Evolutionary conservation across 106 monocot genomes (phyloP), one percentile per base, ranked within the genome.

Genomic region (Dendrobium chrysotoxum): DNA sequence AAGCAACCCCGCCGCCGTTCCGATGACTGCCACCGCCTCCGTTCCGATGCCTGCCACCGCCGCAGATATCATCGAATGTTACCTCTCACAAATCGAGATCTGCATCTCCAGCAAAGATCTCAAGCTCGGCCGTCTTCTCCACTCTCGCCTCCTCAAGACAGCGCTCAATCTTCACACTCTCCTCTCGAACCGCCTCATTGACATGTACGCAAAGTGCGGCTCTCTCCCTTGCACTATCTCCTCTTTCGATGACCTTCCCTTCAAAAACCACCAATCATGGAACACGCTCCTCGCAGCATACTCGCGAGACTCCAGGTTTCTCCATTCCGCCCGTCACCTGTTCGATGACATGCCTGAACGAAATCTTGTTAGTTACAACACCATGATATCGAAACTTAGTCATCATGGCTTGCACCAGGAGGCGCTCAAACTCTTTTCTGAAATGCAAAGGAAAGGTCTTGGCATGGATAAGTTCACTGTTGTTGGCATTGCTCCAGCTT

Each of bases 181-280:
- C 83, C 83, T 93, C 83, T 78, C 86, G 58, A 93, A 93, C 72
- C 93, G 86, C 58, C 78, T 93, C 76, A 28, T 87, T 79, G 80
- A 86, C 79, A 57, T 90, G 81, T 90, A 92, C 81, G 75, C 87
- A 74, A 74, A 73, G 38, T 86, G 78, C 28, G 39, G 79, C 47
- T 44, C 72, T 50, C 25, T 79, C 38, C 13, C 80, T 30, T 77
- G 64, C 77, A 74, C 91, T 13, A 13, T 15, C 23, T 0, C 53
- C 30, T 50, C 83, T 40, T 87, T 87, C 81, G 9, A 68, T 25
- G 82, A 89, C 40, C 74, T 87, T 35, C 87, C 84, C 35, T 18
- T 10, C 76, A 91, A 87, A 74, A 92, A 89, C 50, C 54, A 61
- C 79, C 81, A 89, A 28, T 89, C 89, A 35, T 85, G 85, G 75